Evolutionary conservation across 441 rosid species (phyloP).

Genomic region (Brassica balearica): DNA sequence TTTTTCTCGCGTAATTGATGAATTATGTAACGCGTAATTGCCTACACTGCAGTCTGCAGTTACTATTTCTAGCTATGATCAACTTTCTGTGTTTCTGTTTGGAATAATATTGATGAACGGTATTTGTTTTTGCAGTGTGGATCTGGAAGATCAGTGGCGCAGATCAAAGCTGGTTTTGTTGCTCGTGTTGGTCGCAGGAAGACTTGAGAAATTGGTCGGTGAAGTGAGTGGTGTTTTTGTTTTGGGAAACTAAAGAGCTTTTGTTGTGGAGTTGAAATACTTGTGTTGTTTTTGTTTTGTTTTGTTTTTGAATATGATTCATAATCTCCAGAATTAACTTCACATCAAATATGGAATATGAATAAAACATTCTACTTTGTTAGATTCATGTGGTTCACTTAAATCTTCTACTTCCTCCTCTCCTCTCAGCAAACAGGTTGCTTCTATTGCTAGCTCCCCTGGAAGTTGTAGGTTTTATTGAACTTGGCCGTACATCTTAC

Average conservation of each 20-base stretch:
- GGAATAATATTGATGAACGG: too few species aligned
- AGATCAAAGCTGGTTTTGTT: slow-evolving; percentile 83
- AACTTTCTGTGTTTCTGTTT: too few species aligned
- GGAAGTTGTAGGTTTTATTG: too few species aligned
- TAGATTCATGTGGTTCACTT: slow-evolving; percentile 11
- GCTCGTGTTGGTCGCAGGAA: slow-evolving; percentile 89
- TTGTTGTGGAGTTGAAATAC: slow-evolving; percentile 27
- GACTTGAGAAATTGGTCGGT: slow-evolving; percentile 47
- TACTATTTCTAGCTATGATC: too few species aligned
- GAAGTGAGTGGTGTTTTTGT: slow-evolving; percentile 7
- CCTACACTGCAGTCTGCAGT: too few species aligned
- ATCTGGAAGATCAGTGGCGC: slow-evolving; percentile 91
- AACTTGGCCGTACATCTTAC: too few species aligned
- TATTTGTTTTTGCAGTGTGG: slow-evolving; percentile 43
- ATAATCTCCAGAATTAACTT: slow-evolving; percentile 4
- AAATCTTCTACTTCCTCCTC: background rate
- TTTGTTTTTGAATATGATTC: slow-evolving; percentile 1
- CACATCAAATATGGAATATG: slow-evolving; percentile 14
- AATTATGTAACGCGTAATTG: too few species aligned
- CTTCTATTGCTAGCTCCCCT: too few species aligned
- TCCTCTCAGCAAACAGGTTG: too few species aligned
- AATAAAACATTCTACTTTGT: slow-evolving; percentile 11
- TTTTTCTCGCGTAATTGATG: too few species aligned
- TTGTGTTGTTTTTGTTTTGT: slow-evolving; percentile 14
- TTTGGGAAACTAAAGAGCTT: slow-evolving; percentile 6